Percentiles rank a stretch among this genome's conserved stretches.
These are phyloP conservation scores for Plasmodium chabaudi DNA, from an alignment of 169 alveolate genomes.

Conservation along the genomic window DNA sequence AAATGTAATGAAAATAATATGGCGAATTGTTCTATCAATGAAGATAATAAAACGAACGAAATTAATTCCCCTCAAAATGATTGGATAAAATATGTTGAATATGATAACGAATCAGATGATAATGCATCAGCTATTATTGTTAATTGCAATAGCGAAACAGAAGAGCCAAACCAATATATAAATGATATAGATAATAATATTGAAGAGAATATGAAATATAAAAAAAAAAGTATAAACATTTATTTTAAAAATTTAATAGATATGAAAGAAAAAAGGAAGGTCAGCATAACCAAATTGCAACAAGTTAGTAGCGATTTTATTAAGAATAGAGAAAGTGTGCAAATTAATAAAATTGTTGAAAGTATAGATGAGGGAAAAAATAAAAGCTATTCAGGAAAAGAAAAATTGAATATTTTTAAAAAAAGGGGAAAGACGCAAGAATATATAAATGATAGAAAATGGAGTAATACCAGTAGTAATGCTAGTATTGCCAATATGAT, in stretches of 20 bases:
- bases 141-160: conserved; percentile 3
- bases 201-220: conserved; percentile 8
- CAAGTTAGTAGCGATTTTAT: conserved; percentile 2
- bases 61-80: too few species aligned
- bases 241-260: conserved; percentile 28
- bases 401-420: neutral
- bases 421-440: conserved; percentile 1
- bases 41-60: too few species aligned
- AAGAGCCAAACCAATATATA: neutral
- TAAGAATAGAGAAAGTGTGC: neutral
- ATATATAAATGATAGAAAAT: neutral
- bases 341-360: neutral
- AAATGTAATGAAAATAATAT: neutral
- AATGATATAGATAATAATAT: neutral
- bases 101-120: too few species aligned
- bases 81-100: too few species aligned
- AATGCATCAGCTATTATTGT: neutral
- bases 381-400: neutral
- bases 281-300: conserved; percentile 33
- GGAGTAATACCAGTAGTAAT: neutral
- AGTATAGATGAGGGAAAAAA: conserved; percentile 7
- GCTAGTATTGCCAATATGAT: neutral
- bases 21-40: neutral
- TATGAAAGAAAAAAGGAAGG: conserved; percentile 6
- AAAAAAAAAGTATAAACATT: conserved; percentile 29